Evolutionary conservation across 805 yeast genomes (phyloP).

Genomic region (Saccharomycopsis sp.): DNA sequence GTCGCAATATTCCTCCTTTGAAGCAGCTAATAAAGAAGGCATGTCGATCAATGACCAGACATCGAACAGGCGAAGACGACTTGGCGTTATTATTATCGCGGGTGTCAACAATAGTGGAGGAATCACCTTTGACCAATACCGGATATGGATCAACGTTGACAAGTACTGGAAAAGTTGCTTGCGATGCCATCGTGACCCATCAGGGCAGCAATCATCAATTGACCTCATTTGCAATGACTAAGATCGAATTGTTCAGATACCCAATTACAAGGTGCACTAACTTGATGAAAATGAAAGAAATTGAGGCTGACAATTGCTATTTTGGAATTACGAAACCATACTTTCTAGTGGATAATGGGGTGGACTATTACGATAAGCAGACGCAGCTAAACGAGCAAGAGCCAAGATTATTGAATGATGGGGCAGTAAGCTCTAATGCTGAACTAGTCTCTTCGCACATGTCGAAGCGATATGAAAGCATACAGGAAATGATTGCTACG

Average conservation of each 20-base stretch:
- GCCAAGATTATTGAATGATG: slow-evolving; percentile 14
- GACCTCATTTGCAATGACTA: slow-evolving; percentile 8
- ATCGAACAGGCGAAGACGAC: background rate
- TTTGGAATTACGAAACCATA: slow-evolving; percentile 15
- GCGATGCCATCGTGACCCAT: slow-evolving; percentile 32
- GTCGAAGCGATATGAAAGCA: background rate
- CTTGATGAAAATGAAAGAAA: slow-evolving; percentile 2
- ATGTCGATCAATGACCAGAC: background rate
- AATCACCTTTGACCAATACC: slow-evolving; percentile 4
- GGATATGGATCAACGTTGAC: slow-evolving; percentile 32
- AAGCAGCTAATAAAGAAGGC: slow-evolving; percentile 29
- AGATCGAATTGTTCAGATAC: slow-evolving; percentile 13
- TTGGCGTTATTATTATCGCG: background rate
- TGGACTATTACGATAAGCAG: slow-evolving; percentile 23
- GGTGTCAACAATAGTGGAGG: slow-evolving; percentile 9
- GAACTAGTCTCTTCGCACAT: slow-evolving; percentile 24
- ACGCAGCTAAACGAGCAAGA: slow-evolving; percentile 29
- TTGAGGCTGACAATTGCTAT: background rate
- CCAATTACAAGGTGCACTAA: slow-evolving; percentile 17
- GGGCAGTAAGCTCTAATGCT: slow-evolving; percentile 33
- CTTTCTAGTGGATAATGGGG: slow-evolving; percentile 11
- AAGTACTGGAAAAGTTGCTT: slow-evolving; percentile 30
- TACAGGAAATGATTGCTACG: slow-evolving; percentile 4
- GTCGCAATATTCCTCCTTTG: slow-evolving; percentile 23
- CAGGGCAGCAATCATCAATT: slow-evolving; percentile 6